Percentiles rank a stretch among this genome's conserved stretches.
Conservation (phyloP, 495 filamentous ascomycete genomes). For the Annulohypoxylon maeteangense region DNA sequence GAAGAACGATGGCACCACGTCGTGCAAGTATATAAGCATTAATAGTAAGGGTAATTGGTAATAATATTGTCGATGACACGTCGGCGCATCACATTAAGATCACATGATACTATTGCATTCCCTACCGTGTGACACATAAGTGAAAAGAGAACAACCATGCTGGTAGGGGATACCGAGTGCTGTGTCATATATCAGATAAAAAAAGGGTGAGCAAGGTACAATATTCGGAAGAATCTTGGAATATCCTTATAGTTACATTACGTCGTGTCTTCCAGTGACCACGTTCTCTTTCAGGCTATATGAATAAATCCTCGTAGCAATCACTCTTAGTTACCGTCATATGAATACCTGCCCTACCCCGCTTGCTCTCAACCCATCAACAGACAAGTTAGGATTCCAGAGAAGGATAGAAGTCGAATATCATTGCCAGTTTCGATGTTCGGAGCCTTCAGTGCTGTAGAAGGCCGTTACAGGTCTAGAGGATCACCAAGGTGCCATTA, state of each 20-base stretch:
- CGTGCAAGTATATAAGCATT: slow-evolving; percentile 81
- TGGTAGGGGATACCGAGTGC: neutral
- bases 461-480: neutral
- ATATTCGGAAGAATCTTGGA: too few species aligned
- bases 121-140: too few species aligned
- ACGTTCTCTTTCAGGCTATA: slow-evolving; percentile 38
- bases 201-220: too few species aligned
- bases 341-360: slow-evolving; percentile 5
- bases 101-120: neutral
- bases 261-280: neutral
- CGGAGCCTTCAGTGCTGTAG: slow-evolving; percentile 11
- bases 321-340: slow-evolving; percentile 7
- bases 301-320: slow-evolving; percentile 13
- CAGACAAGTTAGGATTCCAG: neutral
- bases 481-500: neutral
- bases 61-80: neutral
- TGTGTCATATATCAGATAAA: too few species aligned
- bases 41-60: neutral
- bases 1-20: slow-evolving; percentile 93
- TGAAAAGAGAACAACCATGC: too few species aligned
- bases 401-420: slow-evolving; percentile 3
- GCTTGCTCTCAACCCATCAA: slow-evolving; percentile 1
- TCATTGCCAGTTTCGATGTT: slow-evolving; percentile 28
- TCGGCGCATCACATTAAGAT: neutral
- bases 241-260: neutral